phyloP scores from a whole-genome alignment of 768 basidiomycete genomes.

The Imleria badia region DNA sequence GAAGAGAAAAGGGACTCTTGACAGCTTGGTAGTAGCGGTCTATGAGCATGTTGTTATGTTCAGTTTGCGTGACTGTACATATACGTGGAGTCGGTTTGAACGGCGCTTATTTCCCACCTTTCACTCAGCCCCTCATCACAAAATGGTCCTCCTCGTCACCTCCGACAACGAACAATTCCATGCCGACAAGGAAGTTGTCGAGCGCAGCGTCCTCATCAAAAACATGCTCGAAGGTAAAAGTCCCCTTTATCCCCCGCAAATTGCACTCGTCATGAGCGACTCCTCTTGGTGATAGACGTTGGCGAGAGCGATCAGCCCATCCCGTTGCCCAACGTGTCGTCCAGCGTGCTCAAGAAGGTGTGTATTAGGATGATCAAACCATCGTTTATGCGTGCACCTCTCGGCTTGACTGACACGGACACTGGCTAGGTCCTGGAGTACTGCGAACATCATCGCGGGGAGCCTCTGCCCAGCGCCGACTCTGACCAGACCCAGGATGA shows the following conservation, averaged over 20 bases:
- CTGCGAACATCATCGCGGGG: slow-evolving; percentile 98
- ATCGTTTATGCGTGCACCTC: neutral
- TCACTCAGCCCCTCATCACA: slow-evolving; percentile 20
- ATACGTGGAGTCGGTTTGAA: neutral
- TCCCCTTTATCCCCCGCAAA: neutral
- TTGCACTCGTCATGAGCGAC: neutral
- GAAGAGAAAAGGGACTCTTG: slow-evolving; percentile 50
- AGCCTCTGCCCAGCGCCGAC: slow-evolving; percentile 89
- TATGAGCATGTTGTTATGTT: slow-evolving; percentile 31
- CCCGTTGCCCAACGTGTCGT: slow-evolving; percentile 91
- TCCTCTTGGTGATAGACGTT: slow-evolving; percentile 57
- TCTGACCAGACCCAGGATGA: slow-evolving; percentile 85
- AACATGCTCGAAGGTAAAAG: slow-evolving; percentile 97
- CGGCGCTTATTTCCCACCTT: neutral
- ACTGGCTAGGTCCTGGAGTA: slow-evolving; percentile 87
- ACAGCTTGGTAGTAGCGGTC: slow-evolving; percentile 40
- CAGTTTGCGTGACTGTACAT: slow-evolving; percentile 5
- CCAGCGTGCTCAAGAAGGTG: slow-evolving; percentile 91
- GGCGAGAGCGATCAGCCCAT: slow-evolving; percentile 94
- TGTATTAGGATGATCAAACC: slow-evolving; percentile 8
- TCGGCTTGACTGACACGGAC: neutral
- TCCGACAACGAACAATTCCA: slow-evolving; percentile 95
- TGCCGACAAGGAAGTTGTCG: slow-evolving; percentile 92
- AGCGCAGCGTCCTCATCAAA: slow-evolving; percentile 95
- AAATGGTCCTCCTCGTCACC: slow-evolving; percentile 84